Base-by-base conservation (phyloP, 352 stramenopile species). In the Phytopythium helicoides region DNA sequence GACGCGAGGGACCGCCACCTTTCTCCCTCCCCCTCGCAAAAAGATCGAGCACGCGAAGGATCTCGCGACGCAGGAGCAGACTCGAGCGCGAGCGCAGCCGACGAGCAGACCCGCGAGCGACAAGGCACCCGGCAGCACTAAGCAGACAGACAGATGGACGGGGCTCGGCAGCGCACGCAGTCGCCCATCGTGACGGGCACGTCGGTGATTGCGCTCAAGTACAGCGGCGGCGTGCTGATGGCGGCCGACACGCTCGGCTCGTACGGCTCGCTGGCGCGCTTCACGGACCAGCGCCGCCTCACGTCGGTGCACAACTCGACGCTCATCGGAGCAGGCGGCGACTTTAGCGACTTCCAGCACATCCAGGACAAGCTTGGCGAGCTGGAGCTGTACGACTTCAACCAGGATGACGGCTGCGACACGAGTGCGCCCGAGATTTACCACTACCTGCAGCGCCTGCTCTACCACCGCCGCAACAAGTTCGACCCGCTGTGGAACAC, bases 401-500 rank as follows among this genome's bases (percentile, higher is more conserved):
- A 97, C 69, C 89, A 96, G 39, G 87, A 97, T 55, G 96, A 99
- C 56, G 95, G 89, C 25, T 97, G 97, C 49, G 90, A 98, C 36
- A 83, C 97, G 58, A 97, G 75, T 39, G 92, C 97, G 31, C 81
- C 85, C 26, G 92, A 99, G 69, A 86, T 98, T 31, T 99, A 97
- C 74, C 95, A 97, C 68, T 99, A 99, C 73, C 71, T 99, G 28
- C 83, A 98, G 53, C 94, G 96, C 21, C 87, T 99, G 53, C 83
- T 99, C 74, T 99, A 99, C 86, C 92, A 99, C 68, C 87, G 96
- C 60, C 88, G 97, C 64, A 99, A 98, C 74, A 98, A 99, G 64
- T 98, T 99, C 65, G 97, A 99, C 73, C 97, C 97, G 38, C 85
- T 99, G 23, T 99, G 97, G 97, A 99, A 99, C 81, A 97, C 96